A percentile compares a stretch with the other conserved stretches of the same genome.
Evolutionary conservation across 257 asterid species (phyloP).

Genomic region (Solanum sejunctum): DNA sequence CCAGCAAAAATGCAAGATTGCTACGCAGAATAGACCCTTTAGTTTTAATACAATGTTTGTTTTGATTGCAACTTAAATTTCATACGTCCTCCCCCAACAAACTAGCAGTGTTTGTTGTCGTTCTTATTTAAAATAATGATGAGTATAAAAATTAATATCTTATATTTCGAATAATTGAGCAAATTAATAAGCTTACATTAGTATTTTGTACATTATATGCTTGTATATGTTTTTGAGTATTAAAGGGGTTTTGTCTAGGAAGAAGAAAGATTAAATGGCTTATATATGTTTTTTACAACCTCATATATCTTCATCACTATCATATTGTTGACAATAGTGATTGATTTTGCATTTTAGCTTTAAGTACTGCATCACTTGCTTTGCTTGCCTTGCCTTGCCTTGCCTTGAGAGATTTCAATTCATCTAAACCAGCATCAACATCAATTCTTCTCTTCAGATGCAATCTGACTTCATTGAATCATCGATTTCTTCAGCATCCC

Average conservation of each 20-base stretch:
- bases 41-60: too few species aligned
- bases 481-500: slow-evolving; percentile 77
- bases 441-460: slow-evolving; percentile 85
- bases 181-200: neutral
- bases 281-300: neutral
- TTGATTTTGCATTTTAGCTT: slow-evolving; percentile 6
- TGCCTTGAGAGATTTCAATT: slow-evolving; percentile 82
- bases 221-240: neutral
- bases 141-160: neutral
- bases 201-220: neutral
- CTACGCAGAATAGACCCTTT: too few species aligned
- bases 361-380: slow-evolving; percentile 77
- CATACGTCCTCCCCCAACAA: neutral
- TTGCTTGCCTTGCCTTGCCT: slow-evolving; percentile 84
- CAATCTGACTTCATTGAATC: slow-evolving; percentile 79
- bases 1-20: too few species aligned
- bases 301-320: slow-evolving; percentile 30
- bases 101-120: neutral
- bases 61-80: too few species aligned
- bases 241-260: neutral
- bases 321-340: slow-evolving; percentile 29
- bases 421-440: slow-evolving; percentile 71
- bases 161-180: neutral
- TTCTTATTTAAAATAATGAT: neutral
- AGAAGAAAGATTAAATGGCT: neutral